A percentile compares a stretch with the other conserved stretches of the same genome.
These are phyloP conservation scores for Penicillium sp. DNA, from an alignment of 2,329 filamentous ascomycete species.

Conservation along the genomic window DNA sequence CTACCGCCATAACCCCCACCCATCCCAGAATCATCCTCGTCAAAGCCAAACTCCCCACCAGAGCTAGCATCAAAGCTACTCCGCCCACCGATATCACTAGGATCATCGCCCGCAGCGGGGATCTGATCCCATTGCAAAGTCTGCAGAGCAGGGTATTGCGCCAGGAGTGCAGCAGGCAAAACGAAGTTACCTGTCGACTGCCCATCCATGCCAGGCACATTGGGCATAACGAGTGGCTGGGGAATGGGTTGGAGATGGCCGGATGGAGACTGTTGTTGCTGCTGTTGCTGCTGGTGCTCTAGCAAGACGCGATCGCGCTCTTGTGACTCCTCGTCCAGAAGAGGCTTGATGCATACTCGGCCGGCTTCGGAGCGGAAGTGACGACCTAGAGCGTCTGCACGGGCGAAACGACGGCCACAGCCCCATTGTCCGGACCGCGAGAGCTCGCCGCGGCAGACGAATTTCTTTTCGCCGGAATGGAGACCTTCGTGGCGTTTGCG, in stretches of 20 bases:
- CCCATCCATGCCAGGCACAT: conserved; percentile 60
- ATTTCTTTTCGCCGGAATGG: conserved; percentile 97
- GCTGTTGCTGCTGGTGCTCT: conserved; percentile 62
- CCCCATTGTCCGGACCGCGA: conserved; percentile 85
- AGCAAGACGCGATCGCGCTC: conserved; percentile 75
- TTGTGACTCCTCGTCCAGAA: conserved; percentile 88
- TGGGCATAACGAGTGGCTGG: conserved; percentile 61
- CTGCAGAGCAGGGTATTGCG: conserved; percentile 91
- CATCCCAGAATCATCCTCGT: conserved; percentile 45
- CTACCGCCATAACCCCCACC: conserved; percentile 36
- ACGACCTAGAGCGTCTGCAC: conserved; percentile 87
- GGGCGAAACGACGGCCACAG: conserved; percentile 87
- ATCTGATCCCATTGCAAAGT: conserved; percentile 83
- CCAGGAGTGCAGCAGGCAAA: conserved; percentile 82
- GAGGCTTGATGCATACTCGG: conserved; percentile 92
- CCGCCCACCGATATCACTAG: conserved; percentile 63
- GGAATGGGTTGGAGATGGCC: conserved; percentile 59
- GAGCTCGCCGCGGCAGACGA: conserved; percentile 90
- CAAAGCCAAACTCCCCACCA: conserved; percentile 44
- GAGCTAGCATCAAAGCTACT: conserved; percentile 52
- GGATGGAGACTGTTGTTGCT: conserved; percentile 55
- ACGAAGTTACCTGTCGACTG: conserved; percentile 62
- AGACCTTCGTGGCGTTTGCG: conserved; percentile 95
- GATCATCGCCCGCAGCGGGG: conserved; percentile 58
- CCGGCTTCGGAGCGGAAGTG: conserved; percentile 97